Base-by-base conservation (phyloP, 2,329 filamentous ascomycete species). In the Uncinocarpus reesii region DNA sequence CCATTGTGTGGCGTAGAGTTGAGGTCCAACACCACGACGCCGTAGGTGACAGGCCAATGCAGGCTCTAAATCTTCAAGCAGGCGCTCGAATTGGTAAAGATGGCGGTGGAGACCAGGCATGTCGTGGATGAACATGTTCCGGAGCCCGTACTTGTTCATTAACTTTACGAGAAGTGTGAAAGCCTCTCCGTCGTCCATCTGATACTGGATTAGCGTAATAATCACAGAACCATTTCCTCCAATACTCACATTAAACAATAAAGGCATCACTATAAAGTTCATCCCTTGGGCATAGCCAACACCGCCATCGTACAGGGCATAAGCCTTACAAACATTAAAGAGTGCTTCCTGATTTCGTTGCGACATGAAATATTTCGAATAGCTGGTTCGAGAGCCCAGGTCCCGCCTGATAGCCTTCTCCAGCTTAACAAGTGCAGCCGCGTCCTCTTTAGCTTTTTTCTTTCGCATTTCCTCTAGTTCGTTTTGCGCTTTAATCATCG, bases 261-360 rank as follows among this genome's bases (percentile, higher is more conserved):
- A 67, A 20, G 93, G 92, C 88, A 96, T 96, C 42, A 88, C 85
- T 51, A 98, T 79, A 61, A 98, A 98, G 63, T 96, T 98, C 85
- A 98, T 95, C 62, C 92, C 92, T 66, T 98, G 92, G 0, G 93
- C 90, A 65, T 98, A 98, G 26, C 92, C 90, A 29, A 98, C 92
- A 6, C 76, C 84, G 60, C 95, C 88, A 60, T 98, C 92, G 58
- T 89, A 96, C 24, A 98, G 73, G 11, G 92, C 92, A 67, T 98
- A 98, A 1, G 92, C 89, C 67, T 96, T 98, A 72, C 92, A 98
- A 29, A 98, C 80, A 31, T 89, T 89, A 66, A 95, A 96, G 7
- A 98, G 76, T 7, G 86, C 86, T 59, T 96, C 92, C 65, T 96
- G 92, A 36, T 95, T 79, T 28, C 88, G 89, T 53, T 89, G 84